These are phyloP conservation scores for Xylogone sp. DNA, from an alignment of 2,329 filamentous ascomycete genomes.

Conservation along the genomic window DNA sequence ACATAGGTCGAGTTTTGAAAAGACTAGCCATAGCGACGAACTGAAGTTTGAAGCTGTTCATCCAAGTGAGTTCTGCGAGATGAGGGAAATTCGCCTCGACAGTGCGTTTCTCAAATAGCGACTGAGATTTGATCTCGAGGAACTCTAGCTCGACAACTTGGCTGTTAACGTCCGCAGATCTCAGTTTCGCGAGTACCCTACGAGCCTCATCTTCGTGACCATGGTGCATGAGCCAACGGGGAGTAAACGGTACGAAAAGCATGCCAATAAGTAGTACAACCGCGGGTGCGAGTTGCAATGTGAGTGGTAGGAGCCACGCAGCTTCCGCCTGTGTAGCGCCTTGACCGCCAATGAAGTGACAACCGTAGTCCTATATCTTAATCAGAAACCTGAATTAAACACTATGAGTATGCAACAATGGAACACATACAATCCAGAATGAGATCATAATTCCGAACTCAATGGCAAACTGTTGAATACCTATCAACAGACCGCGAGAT, in stretches of 20 bases:
- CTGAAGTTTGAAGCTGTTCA: constrained; percentile 65
- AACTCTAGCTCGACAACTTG: constrained; percentile 73
- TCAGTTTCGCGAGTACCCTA: constrained; percentile 59
- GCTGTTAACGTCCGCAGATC: constrained; percentile 52
- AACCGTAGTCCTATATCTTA: constrained; percentile 42
- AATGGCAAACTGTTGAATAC: constrained; percentile 61
- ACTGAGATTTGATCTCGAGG: constrained; percentile 79
- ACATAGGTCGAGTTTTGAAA: constrained; percentile 63
- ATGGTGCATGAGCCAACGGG: constrained; percentile 71
- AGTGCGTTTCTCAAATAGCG: constrained; percentile 71
- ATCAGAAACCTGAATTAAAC: constrained; percentile 60
- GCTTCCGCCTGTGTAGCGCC: constrained; percentile 55
- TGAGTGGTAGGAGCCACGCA: constrained; percentile 71
- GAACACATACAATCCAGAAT: no score
- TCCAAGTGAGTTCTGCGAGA: constrained; percentile 54
- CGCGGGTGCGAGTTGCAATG: constrained; percentile 66
- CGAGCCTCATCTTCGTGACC: constrained; percentile 65
- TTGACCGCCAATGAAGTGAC: constrained; percentile 64
- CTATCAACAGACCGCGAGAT: constrained; percentile 60
- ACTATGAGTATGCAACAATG: no score
- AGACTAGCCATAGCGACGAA: constrained; percentile 63
- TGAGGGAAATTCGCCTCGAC: constrained; percentile 66
- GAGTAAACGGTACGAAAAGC: constrained; percentile 76
- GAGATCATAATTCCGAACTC: constrained; percentile 53
- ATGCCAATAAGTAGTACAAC: constrained; percentile 65